phyloP scores from a whole-genome alignment of 2,329 filamentous ascomycete species.

The Moelleriella libera region DNA sequence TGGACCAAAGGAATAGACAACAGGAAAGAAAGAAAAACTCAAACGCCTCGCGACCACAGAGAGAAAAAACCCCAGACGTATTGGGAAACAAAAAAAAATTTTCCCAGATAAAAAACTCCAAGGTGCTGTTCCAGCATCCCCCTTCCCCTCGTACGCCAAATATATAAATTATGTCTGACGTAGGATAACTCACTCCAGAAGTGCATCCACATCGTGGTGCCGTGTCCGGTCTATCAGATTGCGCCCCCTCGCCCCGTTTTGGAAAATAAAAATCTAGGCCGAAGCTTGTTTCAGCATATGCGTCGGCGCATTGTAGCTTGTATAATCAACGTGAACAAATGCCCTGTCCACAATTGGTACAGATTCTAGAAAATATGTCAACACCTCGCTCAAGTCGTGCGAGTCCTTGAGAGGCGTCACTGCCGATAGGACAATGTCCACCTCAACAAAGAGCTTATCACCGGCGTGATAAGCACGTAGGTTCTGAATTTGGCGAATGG shows the following conservation, averaged over 20 bases:
- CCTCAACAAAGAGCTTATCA: conserved; percentile 69
- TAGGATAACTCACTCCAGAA: too few relatives aligned
- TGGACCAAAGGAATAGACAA: background rate
- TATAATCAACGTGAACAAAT: conserved; percentile 54
- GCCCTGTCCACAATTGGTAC: conserved; percentile 65
- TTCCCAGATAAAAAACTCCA: too few relatives aligned
- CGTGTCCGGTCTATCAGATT: too few relatives aligned
- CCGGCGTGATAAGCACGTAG: conserved; percentile 75
- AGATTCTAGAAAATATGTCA: conserved; percentile 76
- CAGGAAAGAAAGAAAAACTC: too few relatives aligned
- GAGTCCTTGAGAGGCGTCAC: conserved; percentile 62
- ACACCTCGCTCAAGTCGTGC: conserved; percentile 62
- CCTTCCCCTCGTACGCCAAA: too few relatives aligned
- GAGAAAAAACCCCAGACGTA: too few relatives aligned
- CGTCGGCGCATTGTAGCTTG: conserved; percentile 46
- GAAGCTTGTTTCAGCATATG: conserved; percentile 31
- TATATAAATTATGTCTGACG: too few relatives aligned
- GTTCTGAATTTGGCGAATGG: conserved; percentile 75
- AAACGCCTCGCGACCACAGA: too few relatives aligned
- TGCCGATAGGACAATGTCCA: conserved; percentile 73
- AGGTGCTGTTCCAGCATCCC: too few relatives aligned
- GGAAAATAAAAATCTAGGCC: conserved; percentile 1
- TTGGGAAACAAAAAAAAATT: too few relatives aligned
- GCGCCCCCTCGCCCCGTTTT: too few relatives aligned
- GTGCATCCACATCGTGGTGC: too few relatives aligned